These are phyloP conservation scores for Sclerospora graminicola DNA, from an alignment of 352 stramenopile species.

Conservation along the genomic window DNA sequence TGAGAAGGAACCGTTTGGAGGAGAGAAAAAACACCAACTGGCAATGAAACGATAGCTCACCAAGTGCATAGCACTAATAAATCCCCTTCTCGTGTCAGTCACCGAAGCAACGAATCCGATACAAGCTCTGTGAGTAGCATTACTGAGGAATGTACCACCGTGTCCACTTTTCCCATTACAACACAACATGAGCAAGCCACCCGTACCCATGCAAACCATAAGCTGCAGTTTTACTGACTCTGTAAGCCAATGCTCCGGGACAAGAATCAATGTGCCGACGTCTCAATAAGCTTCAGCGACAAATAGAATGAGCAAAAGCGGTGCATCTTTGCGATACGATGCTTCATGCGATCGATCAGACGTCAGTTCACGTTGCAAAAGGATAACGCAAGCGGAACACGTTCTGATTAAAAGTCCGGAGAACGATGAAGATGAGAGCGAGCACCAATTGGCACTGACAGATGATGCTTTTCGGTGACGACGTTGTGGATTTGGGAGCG, in stretches of 20 bases:
- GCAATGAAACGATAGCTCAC: not conserved
- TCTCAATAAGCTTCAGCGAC: no score
- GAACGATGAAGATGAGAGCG: constrained; percentile 1
- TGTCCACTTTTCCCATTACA: no score
- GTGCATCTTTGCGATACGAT: constrained; percentile 2
- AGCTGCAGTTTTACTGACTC: not conserved
- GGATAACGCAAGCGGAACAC: constrained; percentile 8
- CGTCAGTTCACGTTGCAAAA: no score
- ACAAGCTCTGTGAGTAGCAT: constrained; percentile 3
- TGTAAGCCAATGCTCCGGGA: not conserved
- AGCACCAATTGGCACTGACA: constrained; percentile 29
- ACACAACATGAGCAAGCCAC: no score
- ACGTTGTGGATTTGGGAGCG: constrained; percentile 39
- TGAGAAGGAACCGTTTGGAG: not conserved
- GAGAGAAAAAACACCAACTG: not conserved
- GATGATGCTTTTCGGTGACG: constrained; percentile 47
- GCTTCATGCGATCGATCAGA: no score
- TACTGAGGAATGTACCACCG: not conserved
- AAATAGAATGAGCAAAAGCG: no score
- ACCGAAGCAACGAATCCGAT: not conserved
- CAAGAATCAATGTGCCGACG: not conserved
- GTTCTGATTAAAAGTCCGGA: no score
- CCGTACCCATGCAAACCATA: constrained; percentile 15
- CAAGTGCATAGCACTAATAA: no score
- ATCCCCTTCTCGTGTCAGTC: no score